A percentile compares a stretch with the other conserved stretches of the same genome.
phyloP scores from a whole-genome alignment of 176 grass and related monocot genomes.

The Aegilops umbellulata region DNA sequence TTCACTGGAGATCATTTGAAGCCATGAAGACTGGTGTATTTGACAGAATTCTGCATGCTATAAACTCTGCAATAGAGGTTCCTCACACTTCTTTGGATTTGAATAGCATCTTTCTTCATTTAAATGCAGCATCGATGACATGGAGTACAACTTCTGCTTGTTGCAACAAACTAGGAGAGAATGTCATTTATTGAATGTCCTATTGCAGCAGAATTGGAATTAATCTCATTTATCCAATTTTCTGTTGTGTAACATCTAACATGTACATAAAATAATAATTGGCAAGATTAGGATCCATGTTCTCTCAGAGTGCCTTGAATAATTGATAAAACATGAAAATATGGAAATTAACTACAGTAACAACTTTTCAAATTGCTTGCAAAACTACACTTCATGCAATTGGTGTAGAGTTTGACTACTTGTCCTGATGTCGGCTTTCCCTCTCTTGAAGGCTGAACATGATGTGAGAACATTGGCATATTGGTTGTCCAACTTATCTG shows the following conservation, averaged over 20 bases:
- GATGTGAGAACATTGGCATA: slow-evolving; percentile 60
- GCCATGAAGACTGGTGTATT: slow-evolving; percentile 62
- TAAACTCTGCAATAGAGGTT: slow-evolving; percentile 71
- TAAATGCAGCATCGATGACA: not conserved
- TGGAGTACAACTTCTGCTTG: slow-evolving; percentile 7
- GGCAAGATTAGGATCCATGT: not conserved
- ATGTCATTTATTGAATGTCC: not conserved
- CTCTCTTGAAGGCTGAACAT: slow-evolving; percentile 53
- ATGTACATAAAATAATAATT: slow-evolving; percentile 3
- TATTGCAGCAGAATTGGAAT: not conserved
- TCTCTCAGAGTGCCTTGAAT: slow-evolving; percentile 5
- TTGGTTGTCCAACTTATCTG: slow-evolving; percentile 76
- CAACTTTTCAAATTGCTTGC: slow-evolving; percentile 26
- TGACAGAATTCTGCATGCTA: slow-evolving; percentile 59
- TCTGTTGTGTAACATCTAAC: slow-evolving; percentile 5
- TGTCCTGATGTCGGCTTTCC: slow-evolving; percentile 30
- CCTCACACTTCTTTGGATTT: slow-evolving; percentile 18
- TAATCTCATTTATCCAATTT: not conserved
- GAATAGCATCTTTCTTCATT: slow-evolving; percentile 10
- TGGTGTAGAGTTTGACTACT: slow-evolving; percentile 9
- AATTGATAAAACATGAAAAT: slow-evolving; percentile 3
- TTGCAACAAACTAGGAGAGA: slow-evolving; percentile 19
- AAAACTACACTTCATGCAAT: slow-evolving; percentile 5
- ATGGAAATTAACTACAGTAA: slow-evolving; percentile 1
- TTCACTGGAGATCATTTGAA: slow-evolving; percentile 87